These are phyloP conservation scores for Pezicula carpinea DNA, from an alignment of 2,329 filamentous ascomycete species.

Conservation along the genomic window DNA sequence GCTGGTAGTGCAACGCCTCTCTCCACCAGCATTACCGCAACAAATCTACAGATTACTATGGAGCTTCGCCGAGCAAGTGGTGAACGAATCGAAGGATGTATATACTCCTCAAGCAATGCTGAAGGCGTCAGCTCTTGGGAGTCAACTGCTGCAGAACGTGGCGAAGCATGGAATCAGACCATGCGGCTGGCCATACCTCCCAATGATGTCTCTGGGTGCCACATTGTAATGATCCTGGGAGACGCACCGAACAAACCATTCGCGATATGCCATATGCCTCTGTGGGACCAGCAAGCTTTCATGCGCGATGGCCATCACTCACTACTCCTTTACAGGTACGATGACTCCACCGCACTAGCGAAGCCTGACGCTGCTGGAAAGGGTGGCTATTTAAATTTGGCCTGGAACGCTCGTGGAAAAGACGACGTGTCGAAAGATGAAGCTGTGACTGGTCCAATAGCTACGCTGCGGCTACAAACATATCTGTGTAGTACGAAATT, in stretches of 20 bases:
- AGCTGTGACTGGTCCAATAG: slow-evolving; percentile 70
- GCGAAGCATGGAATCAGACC: slow-evolving; percentile 83
- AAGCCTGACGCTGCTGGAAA: slow-evolving; percentile 60
- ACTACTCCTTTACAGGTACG: slow-evolving; percentile 81
- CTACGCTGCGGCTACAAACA: slow-evolving; percentile 73
- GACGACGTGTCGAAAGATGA: slow-evolving; percentile 67
- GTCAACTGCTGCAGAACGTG: slow-evolving; percentile 73
- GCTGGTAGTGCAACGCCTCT: slow-evolving; percentile 72
- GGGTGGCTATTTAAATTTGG: slow-evolving; percentile 80
- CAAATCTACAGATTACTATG: slow-evolving; percentile 80
- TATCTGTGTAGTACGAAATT: slow-evolving; percentile 93
- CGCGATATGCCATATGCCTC: slow-evolving; percentile 84
- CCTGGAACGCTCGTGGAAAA: slow-evolving; percentile 68
- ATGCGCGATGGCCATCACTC: slow-evolving; percentile 79
- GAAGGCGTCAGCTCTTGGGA: slow-evolving; percentile 80
- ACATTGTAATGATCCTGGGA: slow-evolving; percentile 85
- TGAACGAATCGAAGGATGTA: slow-evolving; percentile 80
- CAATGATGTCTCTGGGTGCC: slow-evolving; percentile 74
- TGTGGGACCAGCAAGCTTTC: slow-evolving; percentile 92
- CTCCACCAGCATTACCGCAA: slow-evolving; percentile 55
- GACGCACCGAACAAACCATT: slow-evolving; percentile 86
- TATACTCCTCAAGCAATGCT: slow-evolving; percentile 80
- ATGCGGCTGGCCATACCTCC: slow-evolving; percentile 75
- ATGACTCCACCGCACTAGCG: slow-evolving; percentile 76
- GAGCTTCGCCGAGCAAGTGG: slow-evolving; percentile 79